Percentiles rank a stretch among this genome's conserved stretches.
These are phyloP conservation scores for Entomortierella lignicola DNA, from an alignment of 192 early-diverging fungal genomes.

Conservation along the genomic window DNA sequence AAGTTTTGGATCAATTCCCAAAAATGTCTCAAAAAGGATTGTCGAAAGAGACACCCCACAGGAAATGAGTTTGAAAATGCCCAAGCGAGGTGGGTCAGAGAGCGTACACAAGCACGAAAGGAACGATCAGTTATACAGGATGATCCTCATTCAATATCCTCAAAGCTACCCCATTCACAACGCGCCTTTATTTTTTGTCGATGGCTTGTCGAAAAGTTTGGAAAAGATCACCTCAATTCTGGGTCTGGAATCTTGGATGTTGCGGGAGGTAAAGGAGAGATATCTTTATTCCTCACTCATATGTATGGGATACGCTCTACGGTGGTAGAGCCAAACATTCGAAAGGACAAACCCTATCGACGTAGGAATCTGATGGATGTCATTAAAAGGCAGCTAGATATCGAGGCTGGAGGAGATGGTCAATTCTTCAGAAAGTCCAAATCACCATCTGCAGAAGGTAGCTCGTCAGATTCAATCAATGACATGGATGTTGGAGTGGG, in stretches of 20 bases:
- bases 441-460: background rate
- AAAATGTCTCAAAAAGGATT: constrained; percentile 25
- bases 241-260: constrained; percentile 64
- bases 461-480: background rate
- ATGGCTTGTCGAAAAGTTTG: constrained; percentile 62
- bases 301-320: constrained; percentile 58
- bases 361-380: constrained; percentile 34
- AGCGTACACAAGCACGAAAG: constrained; percentile 45
- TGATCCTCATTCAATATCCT: constrained; percentile 54
- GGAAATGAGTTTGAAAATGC: constrained; percentile 14
- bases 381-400: constrained; percentile 43
- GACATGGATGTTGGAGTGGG: background rate
- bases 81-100: constrained; percentile 41
- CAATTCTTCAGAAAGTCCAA: constrained; percentile 1
- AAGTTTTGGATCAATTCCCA: constrained; percentile 55
- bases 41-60: constrained; percentile 20
- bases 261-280: constrained; percentile 68
- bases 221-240: constrained; percentile 33
- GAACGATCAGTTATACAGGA: constrained; percentile 43
- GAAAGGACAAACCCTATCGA: constrained; percentile 42
- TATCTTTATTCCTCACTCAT: constrained; percentile 60
- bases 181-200: constrained; percentile 63
- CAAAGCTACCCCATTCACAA: constrained; percentile 59
- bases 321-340: constrained; percentile 63
- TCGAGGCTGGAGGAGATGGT: constrained; percentile 37